Base-by-base conservation (phyloP, 345 rosid genomes). In the Populus alba region DNA sequence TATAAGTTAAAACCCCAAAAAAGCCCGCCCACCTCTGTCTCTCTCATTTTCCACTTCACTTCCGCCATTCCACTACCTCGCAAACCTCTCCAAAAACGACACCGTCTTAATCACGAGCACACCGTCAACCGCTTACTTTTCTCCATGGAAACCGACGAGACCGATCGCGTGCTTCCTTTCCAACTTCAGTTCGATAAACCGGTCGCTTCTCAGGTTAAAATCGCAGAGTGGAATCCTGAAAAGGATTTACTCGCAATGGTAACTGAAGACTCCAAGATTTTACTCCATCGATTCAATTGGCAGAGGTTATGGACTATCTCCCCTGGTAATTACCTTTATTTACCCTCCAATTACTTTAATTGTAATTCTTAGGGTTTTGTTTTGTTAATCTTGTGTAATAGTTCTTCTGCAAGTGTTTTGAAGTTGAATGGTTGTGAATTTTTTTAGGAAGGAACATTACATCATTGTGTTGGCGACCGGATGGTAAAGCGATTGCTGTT, bases 211-310 rank as follows among this genome's bases (percentile, higher is more conserved):
- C 94, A 91, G 91, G 97, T 93, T 68, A 93, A 87, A 85, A 84
- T 95, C 39, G 94, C 91, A 18, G 94, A 88, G 43, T 91, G 98
- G 96, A 95, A 92, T 71, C 92, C 90, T 0, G 94, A 92, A 88
- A 95, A 95, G 91, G 97, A 87, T 87, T 89, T 91, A 65, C 82
- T 92, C 55, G 98, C 93, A 16, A 92, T 95, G 98, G 98, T 90
- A 39, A 92, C 88, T 0, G 89, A 89, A 57, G 98, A 92, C 78
- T 90, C 89, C 3, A 95, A 92, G 86, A 80, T 93, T 79, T 68
- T 92, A 86, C 89, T 93, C 71, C 94, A 89, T 72, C 90, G 93
- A 0, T 92, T 95, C 87, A 92, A 95, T 84, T 92, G 98, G 95
- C 98, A 89, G 86, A 85, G 98, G 78, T 78, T 93, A n/a, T 92